phyloP scores from a whole-genome alignment of 192 early-diverging fungal genomes.

The Geranomyces michiganensis region DNA sequence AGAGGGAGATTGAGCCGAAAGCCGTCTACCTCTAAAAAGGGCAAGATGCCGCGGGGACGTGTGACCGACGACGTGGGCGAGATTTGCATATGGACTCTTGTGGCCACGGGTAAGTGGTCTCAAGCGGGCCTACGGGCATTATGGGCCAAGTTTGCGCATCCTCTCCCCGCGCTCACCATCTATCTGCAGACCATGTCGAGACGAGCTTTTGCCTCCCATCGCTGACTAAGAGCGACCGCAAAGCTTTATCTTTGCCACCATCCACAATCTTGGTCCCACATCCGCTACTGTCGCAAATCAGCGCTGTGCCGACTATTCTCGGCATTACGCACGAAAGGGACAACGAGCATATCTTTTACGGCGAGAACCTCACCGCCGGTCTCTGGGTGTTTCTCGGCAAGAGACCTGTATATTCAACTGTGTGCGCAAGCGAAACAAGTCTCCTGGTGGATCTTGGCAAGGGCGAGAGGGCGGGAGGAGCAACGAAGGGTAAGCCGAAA shows the following conservation, averaged over 20 bases:
- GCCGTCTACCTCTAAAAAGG: slow-evolving; percentile 6
- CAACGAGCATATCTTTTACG: neutral
- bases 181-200: slow-evolving; percentile 22
- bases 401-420: neutral
- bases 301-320: slow-evolving; percentile 2
- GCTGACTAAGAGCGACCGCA: slow-evolving; percentile 4
- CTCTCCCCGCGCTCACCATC: neutral
- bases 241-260: slow-evolving; percentile 10
- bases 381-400: slow-evolving; percentile 14
- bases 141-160: no score
- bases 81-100: slow-evolving; percentile 90
- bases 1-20: slow-evolving; percentile 3
- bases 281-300: neutral
- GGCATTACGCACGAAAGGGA: neutral
- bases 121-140: neutral
- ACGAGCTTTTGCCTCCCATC: slow-evolving; percentile 12
- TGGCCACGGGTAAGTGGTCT: slow-evolving; percentile 68
- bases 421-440: neutral
- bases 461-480: neutral
- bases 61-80: slow-evolving; percentile 86
- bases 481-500: neutral
- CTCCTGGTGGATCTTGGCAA: neutral
- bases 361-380: slow-evolving; percentile 1
- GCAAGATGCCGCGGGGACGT: neutral
- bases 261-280: neutral